Evolutionary conservation across 2,329 filamentous ascomycete species (phyloP), one percentile per base, ranked within the genome.

Genomic region (Fonsecaea pugnacius): DNA sequence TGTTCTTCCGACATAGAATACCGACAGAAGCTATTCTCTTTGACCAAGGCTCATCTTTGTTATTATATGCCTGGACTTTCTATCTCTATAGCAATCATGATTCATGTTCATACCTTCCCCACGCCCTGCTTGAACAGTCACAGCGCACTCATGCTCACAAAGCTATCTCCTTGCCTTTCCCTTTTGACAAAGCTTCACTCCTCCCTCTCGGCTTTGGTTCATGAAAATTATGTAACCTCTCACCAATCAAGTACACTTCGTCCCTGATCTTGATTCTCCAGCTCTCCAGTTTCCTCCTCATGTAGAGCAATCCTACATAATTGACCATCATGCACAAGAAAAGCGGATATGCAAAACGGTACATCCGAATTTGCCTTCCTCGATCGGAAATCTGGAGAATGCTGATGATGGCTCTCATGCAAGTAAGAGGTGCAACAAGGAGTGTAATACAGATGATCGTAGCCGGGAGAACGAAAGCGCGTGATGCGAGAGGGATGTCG

Each of bases 181-280:
- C 16, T 24, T 40, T 59, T 2, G 24, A 18, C 3, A 27, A 35
- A 43, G 8, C 24, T 12, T 27, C 24, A 33, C 32, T 54, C 18
- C 35, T 30, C 1, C n/a, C 30, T 27, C 36, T 36, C 2, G 57
- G 57, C 21, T 59, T 59, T 27, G 62, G 54, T 24, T 90, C 88
- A 2, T 92, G 91, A 78, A 97, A 96, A 76, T 99, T 99, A 79
- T 99, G 96, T 73, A 99, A 78, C 65, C 93, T 82, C 79, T 99
- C 94, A 1, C 95, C 95, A 73, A 98, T 95, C 51, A 99, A 81
- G 75, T 99, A 99, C 0, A 96, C 93, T 78, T 99, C 96, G 75
- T 99, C 96, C 43, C 92, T 84, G 53, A 99, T 92, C 63, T 89
- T 86, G 63, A 88, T 83, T 71, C 91, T 87, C 93, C 94, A 98